Conservation (phyloP, 1,284 basidiomycete species). For the Mycena sp. region DNA sequence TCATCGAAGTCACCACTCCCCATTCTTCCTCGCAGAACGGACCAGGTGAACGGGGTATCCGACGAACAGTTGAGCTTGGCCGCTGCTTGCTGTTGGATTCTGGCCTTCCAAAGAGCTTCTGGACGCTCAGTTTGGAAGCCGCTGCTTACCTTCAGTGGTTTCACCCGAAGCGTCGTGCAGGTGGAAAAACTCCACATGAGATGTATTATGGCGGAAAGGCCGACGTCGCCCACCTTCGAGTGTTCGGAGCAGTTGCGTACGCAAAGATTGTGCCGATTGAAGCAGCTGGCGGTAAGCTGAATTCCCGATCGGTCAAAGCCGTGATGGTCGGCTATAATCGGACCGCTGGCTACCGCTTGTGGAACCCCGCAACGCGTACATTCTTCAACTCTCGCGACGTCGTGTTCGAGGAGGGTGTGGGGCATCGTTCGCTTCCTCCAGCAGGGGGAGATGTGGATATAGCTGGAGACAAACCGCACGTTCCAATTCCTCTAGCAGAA, state of each 20-base stretch:
- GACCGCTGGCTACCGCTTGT: constrained; percentile 33
- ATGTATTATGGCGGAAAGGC: constrained; percentile 29
- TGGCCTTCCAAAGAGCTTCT: constrained; percentile 25
- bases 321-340: constrained; percentile 36
- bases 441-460: constrained; percentile 20
- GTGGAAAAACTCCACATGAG: constrained; percentile 29
- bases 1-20: constrained; percentile 30
- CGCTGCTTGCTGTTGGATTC: constrained; percentile 30
- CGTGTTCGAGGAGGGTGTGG: constrained; percentile 36
- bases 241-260: constrained; percentile 35
- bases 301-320: constrained; percentile 30
- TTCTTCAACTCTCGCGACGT: constrained; percentile 33
- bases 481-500: not conserved
- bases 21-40: constrained; percentile 33
- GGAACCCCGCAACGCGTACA: constrained; percentile 12
- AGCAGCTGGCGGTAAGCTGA: constrained; percentile 34
- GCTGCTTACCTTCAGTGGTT: constrained; percentile 34
- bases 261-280: constrained; percentile 36
- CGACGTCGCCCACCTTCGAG: constrained; percentile 39
- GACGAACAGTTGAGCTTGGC: constrained; percentile 27
- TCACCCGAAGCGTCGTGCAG: constrained; percentile 32
- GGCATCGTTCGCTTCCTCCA: constrained; percentile 24
- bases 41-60: constrained; percentile 28
- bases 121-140: constrained; percentile 27
- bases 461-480: constrained; percentile 13